These are phyloP conservation scores for Colletotrichum theobromicola DNA, from an alignment of 2,329 filamentous ascomycete species.

Conservation along the genomic window DNA sequence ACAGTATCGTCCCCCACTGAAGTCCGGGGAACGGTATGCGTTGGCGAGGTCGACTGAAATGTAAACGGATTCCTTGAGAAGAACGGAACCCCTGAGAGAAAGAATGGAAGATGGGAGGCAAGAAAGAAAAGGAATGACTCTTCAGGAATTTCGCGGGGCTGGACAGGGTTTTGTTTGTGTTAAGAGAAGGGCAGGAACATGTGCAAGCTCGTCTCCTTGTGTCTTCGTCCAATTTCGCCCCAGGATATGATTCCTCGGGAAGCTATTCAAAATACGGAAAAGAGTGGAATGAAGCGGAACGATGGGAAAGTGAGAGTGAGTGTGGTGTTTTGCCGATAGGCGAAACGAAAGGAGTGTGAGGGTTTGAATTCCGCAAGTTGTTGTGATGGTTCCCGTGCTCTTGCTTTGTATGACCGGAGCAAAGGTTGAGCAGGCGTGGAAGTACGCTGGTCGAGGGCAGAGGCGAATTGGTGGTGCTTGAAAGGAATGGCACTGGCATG, in stretches of 20 bases:
- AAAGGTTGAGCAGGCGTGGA: not conserved
- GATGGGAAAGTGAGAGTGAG: constrained; percentile 13
- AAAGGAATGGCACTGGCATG: constrained; percentile 16
- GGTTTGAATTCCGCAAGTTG: not conserved
- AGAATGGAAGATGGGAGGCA: constrained; percentile 22
- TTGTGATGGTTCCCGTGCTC: not conserved
- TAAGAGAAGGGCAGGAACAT: not conserved
- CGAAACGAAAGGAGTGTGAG: not conserved
- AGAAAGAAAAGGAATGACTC: constrained; percentile 23
- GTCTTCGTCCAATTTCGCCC: constrained; percentile 1
- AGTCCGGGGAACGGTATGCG: not conserved
- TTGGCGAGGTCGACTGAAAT: constrained; percentile 10
- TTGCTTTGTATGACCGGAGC: not conserved
- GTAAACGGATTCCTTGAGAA: constrained; percentile 23
- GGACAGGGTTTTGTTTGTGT: constrained; percentile 18
- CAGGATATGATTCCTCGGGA: not conserved
- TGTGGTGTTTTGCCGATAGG: constrained; percentile 2
- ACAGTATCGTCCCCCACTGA: not conserved
- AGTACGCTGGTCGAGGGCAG: not conserved
- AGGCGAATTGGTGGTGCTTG: not conserved
- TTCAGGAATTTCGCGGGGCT: constrained; percentile 21
- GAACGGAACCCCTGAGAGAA: constrained; percentile 15
- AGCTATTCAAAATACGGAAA: not conserved
- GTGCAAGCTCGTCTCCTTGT: not conserved
- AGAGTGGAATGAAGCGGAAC: constrained; percentile 17